Base-by-base conservation (phyloP, 768 basidiomycete genomes). In the Ramaria sp. region DNA sequence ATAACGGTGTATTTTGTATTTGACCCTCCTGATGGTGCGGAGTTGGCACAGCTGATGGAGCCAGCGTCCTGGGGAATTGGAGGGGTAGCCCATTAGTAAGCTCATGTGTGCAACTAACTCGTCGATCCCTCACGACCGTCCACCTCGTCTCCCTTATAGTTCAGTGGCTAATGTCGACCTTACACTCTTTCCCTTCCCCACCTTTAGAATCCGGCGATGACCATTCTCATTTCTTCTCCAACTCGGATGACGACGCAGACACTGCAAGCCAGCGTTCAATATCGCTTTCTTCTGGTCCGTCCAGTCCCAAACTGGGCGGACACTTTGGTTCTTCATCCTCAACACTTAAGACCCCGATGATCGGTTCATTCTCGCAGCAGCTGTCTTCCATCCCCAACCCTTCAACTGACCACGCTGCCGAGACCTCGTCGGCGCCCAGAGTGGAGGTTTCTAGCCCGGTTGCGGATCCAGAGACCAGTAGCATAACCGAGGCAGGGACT, bases 181-280 rank as follows among this genome's bases (percentile, higher is more conserved):
- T 57, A 20, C 37, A 49, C 22, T 47, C 48, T 47, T 24, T 57
- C 24, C 3, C 45, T 39, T 15, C 20, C n/a, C 53, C 54, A n/a
- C 50, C 41, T 22, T 11, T 45, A 22, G 50, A 59, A 17, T 55
- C 45, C 37, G 45, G 33, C 31, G 43, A 67, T 17, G 69, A 69
- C 41, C 55, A 57, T 43, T 57, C 55, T 33, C 55, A 57, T 50
- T 57, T 57, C 47, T 57, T 57, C 22, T 51, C 55, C 53, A 64
- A 57, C 58, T 77, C 77, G 55, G 77, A 76, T 63, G 75, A 73
- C 57, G 86, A 86, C 61, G 81, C 76, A 57, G 88, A 90, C 64
- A 88, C 86, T 4, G 86, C 88, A 15, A 88, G 86, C 9, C 84
- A 87, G 63, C 80, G 77, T 41, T 90, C 88, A 1, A 85, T 90